Evolutionary conservation across 805 yeast species (phyloP), one percentile per base, ranked within the genome.

Genomic region (Kregervanrija delftensis): DNA sequence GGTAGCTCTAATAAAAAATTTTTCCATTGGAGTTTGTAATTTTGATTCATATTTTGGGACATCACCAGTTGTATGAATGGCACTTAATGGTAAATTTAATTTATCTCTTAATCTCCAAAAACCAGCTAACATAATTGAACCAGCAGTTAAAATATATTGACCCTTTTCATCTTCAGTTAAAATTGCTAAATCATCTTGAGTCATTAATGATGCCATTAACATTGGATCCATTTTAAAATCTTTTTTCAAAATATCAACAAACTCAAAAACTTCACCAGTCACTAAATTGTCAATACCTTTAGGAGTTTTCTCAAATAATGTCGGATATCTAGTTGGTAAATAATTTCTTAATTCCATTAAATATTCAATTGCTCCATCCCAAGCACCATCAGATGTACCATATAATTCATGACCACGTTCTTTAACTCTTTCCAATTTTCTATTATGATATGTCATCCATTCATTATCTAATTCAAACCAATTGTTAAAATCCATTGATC

Each of bases 381-480:
- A 60, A 8, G 80, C 83, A 41, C 65, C 73, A 2, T 73, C 72
- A 32, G 68, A 54, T 1, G 83, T 77, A 16, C 74, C 79, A 54
- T 75, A 71, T 32, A 74, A 57, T 45, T 74, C 74, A 8, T 56
- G 57, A 8, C 79, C 78, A 47, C 66, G 64, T 48, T 69, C 72
- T 17, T 55, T 63, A 39, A 81, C 52, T 52, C 87, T 68, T 43
- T 67, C 60, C 38, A 75, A 49, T 57, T 81, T 82, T 37, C 73
- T 65, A 16, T 69, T 54, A 56, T 81, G 85, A 52, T 58, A 81
- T 48, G 72, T 72, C 43, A 53, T 51, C 83, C 84, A 82, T 61
- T 81, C 81, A 48, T 77, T 79, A 58, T 81, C 87, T 46, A 82
- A 66, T 56, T 81, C 83, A 49, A 81, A 75, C 88, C 88, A 81